Evolutionary conservation across 1,139 yeast genomes (phyloP).

Genomic region (Hemisphaericaspora subhashii): DNA sequence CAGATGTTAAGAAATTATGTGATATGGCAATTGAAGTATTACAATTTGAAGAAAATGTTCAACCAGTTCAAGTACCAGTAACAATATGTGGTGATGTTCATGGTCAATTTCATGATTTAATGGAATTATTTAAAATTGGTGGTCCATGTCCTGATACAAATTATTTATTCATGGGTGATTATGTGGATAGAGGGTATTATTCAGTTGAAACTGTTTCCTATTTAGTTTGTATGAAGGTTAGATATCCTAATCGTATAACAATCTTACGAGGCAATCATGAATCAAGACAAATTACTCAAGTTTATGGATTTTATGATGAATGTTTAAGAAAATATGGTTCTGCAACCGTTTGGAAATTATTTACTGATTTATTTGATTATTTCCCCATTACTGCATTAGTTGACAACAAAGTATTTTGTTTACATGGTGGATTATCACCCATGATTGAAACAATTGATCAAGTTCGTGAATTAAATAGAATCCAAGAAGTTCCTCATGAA

Average conservation of each 20-base stretch:
- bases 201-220: slow-evolving; percentile 89
- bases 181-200: slow-evolving; percentile 95
- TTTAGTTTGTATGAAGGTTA: slow-evolving; percentile 86
- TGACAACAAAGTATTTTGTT: slow-evolving; percentile 86
- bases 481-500: slow-evolving; percentile 97
- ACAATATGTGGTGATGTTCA: slow-evolving; percentile 99
- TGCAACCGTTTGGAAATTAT: slow-evolving; percentile 87
- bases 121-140: slow-evolving; percentile 86
- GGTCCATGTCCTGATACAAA: slow-evolving; percentile 88
- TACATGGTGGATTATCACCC: slow-evolving; percentile 96
- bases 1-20: slow-evolving; percentile 79
- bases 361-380: slow-evolving; percentile 82
- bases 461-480: slow-evolving; percentile 80
- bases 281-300: slow-evolving; percentile 95
- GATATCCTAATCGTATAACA: slow-evolving; percentile 92
- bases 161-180: slow-evolving; percentile 88
- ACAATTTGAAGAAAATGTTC: slow-evolving; percentile 90
- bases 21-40: slow-evolving; percentile 89
- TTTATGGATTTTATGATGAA: slow-evolving; percentile 97
- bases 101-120: slow-evolving; percentile 94
- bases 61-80: slow-evolving; percentile 89
- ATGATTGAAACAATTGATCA: slow-evolving; percentile 88
- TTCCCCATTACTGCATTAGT: slow-evolving; percentile 92
- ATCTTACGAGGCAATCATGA: slow-evolving; percentile 96
- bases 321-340: slow-evolving; percentile 93